A percentile compares a stretch with the other conserved stretches of the same genome.
These are phyloP conservation scores for Penicillium sp. DNA, from an alignment of 2,329 filamentous ascomycete species.

Conservation along the genomic window DNA sequence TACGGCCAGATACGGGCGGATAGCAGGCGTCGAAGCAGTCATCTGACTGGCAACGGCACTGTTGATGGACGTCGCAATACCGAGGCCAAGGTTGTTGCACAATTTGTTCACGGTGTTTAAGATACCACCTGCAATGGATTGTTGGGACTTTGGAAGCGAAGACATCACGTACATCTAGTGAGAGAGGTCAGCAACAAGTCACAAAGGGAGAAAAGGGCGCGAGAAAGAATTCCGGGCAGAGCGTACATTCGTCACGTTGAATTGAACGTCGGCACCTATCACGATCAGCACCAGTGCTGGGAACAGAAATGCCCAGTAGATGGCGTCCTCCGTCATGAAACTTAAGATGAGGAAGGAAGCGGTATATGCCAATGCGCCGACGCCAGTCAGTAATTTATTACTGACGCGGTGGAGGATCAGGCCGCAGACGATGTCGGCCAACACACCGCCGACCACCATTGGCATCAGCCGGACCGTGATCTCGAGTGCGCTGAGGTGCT, in stretches of 20 bases:
- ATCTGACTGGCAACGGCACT: conserved; percentile 20
- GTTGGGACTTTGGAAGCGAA: conserved; percentile 59
- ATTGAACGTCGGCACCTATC: conserved; percentile 66
- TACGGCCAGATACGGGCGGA: conserved; percentile 29
- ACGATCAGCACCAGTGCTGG: conserved; percentile 60
- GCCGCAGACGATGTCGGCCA: conserved; percentile 63
- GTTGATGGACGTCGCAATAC: conserved; percentile 52
- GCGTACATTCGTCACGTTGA: conserved; percentile 65
- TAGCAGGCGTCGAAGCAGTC: conserved; percentile 17
- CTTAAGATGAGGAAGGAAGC: conserved; percentile 54
- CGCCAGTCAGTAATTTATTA: conserved; percentile 61
- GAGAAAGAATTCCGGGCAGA: not conserved
- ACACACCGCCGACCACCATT: conserved; percentile 61
- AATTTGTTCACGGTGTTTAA: conserved; percentile 65
- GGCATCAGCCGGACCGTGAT: conserved; percentile 64
- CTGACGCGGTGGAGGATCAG: conserved; percentile 61
- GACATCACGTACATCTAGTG: conserved; percentile 66
- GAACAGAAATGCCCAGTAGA: conserved; percentile 66
- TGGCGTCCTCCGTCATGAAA: conserved; percentile 54
- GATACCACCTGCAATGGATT: conserved; percentile 65
- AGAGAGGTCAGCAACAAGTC: conserved; percentile 11
- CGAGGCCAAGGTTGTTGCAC: conserved; percentile 58
- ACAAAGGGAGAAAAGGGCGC: not conserved
- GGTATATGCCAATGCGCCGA: conserved; percentile 48
- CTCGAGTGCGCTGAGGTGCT: conserved; percentile 52